Conservation (phyloP, 2,329 filamentous ascomycete genomes). For the Penicillium freii region DNA sequence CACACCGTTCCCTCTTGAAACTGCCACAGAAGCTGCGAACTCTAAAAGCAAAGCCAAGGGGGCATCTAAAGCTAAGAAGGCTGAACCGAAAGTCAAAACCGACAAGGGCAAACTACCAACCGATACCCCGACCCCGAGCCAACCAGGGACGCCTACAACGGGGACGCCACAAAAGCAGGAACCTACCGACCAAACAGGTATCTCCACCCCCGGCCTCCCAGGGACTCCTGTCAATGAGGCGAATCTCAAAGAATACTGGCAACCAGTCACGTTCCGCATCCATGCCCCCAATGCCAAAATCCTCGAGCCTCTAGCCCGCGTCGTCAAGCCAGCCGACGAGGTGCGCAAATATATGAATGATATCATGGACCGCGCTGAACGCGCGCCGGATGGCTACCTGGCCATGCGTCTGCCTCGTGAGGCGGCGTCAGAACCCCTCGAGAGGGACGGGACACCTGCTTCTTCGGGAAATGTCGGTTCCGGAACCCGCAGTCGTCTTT, state of each 20-base stretch:
- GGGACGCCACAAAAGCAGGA: constrained; percentile 19
- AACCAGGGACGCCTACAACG: constrained; percentile 16
- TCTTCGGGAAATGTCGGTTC: constrained; percentile 6
- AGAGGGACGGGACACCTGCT: constrained; percentile 28
- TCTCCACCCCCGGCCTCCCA: constrained; percentile 7
- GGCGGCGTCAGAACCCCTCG: constrained; percentile 29
- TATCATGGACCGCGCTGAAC: constrained; percentile 56
- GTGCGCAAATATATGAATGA: constrained; percentile 57
- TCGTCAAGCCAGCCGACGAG: constrained; percentile 55
- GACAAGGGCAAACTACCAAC: constrained; percentile 22
- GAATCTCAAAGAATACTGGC: constrained; percentile 48
- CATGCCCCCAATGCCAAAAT: constrained; percentile 52
- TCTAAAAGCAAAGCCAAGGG: constrained; percentile 33
- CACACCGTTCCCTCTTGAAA: constrained; percentile 39
- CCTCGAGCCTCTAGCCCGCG: constrained; percentile 55
- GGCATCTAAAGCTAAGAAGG: constrained; percentile 40
- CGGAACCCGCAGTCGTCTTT: constrained; percentile 25
- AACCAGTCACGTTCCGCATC: constrained; percentile 57
- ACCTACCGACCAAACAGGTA: neutral
- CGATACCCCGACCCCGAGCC: constrained; percentile 9
- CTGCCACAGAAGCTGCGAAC: constrained; percentile 29
- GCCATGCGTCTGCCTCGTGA: constrained; percentile 55
- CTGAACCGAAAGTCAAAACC: constrained; percentile 27
- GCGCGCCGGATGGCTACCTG: constrained; percentile 56
- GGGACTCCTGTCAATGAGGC: constrained; percentile 16